These are phyloP conservation scores for Rhizophagus prolifer DNA, from an alignment of 192 early-diverging fungal species.

Conservation along the genomic window DNA sequence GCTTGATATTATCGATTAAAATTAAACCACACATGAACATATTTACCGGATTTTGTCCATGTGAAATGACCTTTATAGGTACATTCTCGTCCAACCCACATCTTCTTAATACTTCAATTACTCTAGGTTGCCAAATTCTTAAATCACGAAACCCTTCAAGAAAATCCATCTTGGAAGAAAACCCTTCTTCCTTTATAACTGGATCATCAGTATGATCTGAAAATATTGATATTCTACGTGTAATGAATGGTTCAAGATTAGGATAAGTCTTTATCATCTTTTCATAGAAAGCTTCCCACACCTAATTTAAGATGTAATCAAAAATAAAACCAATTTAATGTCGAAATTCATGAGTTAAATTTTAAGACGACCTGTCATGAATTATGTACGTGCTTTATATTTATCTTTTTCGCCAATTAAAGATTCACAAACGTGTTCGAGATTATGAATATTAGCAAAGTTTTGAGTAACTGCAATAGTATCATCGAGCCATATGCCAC, in stretches of 20 bases:
- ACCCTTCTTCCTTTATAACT: slow-evolving; percentile 4
- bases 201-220: slow-evolving; percentile 12
- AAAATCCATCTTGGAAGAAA: slow-evolving; percentile 8
- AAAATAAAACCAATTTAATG: not conserved
- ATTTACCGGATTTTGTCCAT: slow-evolving; percentile 23
- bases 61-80: not conserved
- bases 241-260: slow-evolving; percentile 24
- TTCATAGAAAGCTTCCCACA: slow-evolving; percentile 31
- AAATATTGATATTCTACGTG: not conserved
- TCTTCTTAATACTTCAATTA: slow-evolving; percentile 6
- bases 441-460: slow-evolving; percentile 40
- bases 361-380: not conserved
- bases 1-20: not conserved
- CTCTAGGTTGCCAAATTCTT: slow-evolving; percentile 11
- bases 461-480: slow-evolving; percentile 46
- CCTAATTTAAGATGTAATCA: slow-evolving; percentile 1
- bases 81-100: not conserved
- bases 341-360: not conserved
- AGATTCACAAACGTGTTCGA: slow-evolving; percentile 32
- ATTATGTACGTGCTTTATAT: not conserved
- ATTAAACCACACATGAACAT: not conserved
- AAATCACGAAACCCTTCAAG: slow-evolving; percentile 11
- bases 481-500: slow-evolving; percentile 50
- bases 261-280: slow-evolving; percentile 31
- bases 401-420: slow-evolving; percentile 3